Base-by-base conservation (phyloP, 1,139 yeast genomes). In the Magnusiomyces clavatus region DNA sequence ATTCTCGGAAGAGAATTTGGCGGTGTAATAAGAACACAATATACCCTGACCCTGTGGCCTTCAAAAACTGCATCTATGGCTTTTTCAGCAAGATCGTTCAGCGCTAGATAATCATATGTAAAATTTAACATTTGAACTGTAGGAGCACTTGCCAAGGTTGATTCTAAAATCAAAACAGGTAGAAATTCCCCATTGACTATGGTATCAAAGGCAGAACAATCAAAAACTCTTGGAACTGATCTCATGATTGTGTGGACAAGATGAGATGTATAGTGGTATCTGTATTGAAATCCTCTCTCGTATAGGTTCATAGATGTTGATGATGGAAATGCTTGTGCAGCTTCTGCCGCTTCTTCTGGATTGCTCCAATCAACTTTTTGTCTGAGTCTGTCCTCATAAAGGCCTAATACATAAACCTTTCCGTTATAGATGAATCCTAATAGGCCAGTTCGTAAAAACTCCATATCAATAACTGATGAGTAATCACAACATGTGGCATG, bases 191-290 rank as follows among this genome's bases (percentile, higher is more conserved):
- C 85, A 49, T 90, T 92, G 52, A 88, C 82, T 58, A 80, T 80
- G 10, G 90, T 78, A 65, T 94, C 97, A 68, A 92, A 94, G 19
- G 94, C 88, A 1, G 96, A 84, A 59, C 96, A 87, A 61, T 94
- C 98, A 56, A 84, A 84, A 1, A 90, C 84, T 50, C 86, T 83
- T 37, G 89, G 80, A 6, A 94, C 89, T 47, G 84, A 85, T 56
- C 89, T 75, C 31, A 92, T 95, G 52, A 92, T 72, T 0, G 97
- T 86, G 49, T 77, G 83, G 47, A 86, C 78, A 44, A 89, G 69
- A 66, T 92, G 97, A 8, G 92, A 86, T 0, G 96, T 79, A 63
- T 90, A 92, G 64, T 89, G 95, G 56, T 85, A 86, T 54, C 83
- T 70, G 59, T 76, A 78, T 24, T 54, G 50, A 2, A 39, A 43